Conservation (phyloP, 805 yeast genomes). For the Hanseniaspora meyeri region DNA sequence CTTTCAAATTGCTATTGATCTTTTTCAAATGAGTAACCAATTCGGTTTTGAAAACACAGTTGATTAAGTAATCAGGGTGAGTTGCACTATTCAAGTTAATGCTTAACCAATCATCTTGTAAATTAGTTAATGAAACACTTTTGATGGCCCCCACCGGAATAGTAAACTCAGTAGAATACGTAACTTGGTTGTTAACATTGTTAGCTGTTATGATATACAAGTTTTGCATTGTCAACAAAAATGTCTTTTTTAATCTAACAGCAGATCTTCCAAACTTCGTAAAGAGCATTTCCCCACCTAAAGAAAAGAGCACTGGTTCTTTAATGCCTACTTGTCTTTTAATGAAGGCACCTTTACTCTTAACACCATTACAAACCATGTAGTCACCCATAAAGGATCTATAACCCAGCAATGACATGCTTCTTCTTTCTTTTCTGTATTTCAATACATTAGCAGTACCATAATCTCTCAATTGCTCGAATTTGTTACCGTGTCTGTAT, state of each 20-base stretch:
- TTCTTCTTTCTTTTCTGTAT: constrained; percentile 76
- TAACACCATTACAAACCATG: constrained; percentile 65
- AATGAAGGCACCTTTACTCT: constrained; percentile 66
- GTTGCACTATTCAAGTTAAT: constrained; percentile 27
- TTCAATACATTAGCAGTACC: constrained; percentile 55
- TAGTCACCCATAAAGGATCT: constrained; percentile 93
- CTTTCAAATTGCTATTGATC: constrained; percentile 42
- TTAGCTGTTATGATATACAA: constrained; percentile 65
- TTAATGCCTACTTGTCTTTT: constrained; percentile 55
- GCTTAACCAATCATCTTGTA: constrained; percentile 91
- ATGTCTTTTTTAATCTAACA: constrained; percentile 56
- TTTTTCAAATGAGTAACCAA: constrained; percentile 61
- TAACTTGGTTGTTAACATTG: constrained; percentile 48
- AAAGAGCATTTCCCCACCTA: constrained; percentile 65
- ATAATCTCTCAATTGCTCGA: constrained; percentile 70
- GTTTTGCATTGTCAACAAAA: constrained; percentile 50
- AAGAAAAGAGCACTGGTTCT: constrained; percentile 64
- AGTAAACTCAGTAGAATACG: constrained; percentile 49
- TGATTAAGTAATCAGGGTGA: constrained; percentile 68
- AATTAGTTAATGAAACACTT: constrained; percentile 54
- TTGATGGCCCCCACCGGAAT: constrained; percentile 49
- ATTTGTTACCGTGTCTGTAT: constrained; percentile 67
- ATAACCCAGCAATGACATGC: constrained; percentile 74
- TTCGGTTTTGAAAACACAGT: constrained; percentile 81
- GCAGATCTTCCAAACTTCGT: constrained; percentile 91